Evolutionary conservation across 2,329 filamentous ascomycete genomes (phyloP), one percentile per base, ranked within the genome.

Genomic region (Mycocentrospora acerina): DNA sequence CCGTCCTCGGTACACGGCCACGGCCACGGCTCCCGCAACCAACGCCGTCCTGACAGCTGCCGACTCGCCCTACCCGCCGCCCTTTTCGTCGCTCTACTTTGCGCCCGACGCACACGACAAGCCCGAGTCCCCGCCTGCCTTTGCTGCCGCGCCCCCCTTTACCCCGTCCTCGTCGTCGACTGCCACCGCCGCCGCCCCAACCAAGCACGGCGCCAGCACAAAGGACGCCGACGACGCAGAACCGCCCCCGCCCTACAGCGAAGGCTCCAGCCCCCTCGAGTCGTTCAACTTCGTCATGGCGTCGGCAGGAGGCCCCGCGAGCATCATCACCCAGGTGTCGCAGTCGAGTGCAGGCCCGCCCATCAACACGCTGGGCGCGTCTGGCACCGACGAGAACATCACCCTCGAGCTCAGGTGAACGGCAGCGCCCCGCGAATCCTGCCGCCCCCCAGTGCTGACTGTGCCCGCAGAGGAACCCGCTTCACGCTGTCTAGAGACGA

Each of bases 271-370:
- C 74, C 93, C 93, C 48, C 82, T 98, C 67, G 80, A 86, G 45
- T 88, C 89, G 41, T 98, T 98, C 65, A 85, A 86, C 59, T 98
- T 94, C 81, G 82, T 95, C 68, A 98, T 98, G 93, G 90, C 93
- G 72, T 88, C 90, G 68, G 90, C 91, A 72, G 91, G 91, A 78
- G 91, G 90, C 74, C 88, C 90, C 59, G 86, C 90, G 75, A 97
- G 93, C 81, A 95, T 98, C 67, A 95, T 98, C 74, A 98, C 93
- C 71, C 93, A 98, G 75, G 93, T 98, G 59, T 90, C 95, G 67
- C 93, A 98, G 72, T 53, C 57, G 16, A 62, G 60, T 41, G 86
- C 86, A 53, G 90, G 80, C 15, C 87, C 90, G 59, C 87, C 90
- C 25, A 82, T 96, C 57, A 95, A 93, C 70, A 86, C 88, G 38